Percentiles rank a stretch among this genome's conserved stretches.
phyloP scores from a whole-genome alignment of 371 early-diverging fungal genomes.

The Rhizopus delemar region DNA sequence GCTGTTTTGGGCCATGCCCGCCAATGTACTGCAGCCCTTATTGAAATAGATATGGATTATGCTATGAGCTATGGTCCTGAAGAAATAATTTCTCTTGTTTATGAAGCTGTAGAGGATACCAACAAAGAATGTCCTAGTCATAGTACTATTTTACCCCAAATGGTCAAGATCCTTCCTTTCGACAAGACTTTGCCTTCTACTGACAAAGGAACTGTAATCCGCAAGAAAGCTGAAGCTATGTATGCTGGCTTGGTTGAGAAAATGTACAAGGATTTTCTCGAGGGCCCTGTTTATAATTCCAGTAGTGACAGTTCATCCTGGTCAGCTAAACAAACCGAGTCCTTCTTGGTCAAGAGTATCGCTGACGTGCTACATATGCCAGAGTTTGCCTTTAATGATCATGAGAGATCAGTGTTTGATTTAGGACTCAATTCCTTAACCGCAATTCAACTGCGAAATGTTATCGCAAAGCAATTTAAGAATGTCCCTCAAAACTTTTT shows the following conservation, averaged over 20 bases:
- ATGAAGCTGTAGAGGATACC: constrained; percentile 31
- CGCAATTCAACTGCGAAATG: constrained; percentile 31
- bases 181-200: constrained; percentile 19
- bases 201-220: constrained; percentile 26
- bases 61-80: constrained; percentile 23
- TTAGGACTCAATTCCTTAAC: constrained; percentile 29
- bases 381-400: constrained; percentile 8
- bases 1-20: constrained; percentile 36
- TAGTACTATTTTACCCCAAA: constrained; percentile 36
- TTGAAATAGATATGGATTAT: constrained; percentile 27
- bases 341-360: constrained; percentile 11
- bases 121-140: constrained; percentile 43
- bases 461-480: constrained; percentile 20
- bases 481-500: constrained; percentile 41
- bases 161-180: constrained; percentile 24
- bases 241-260: constrained; percentile 27
- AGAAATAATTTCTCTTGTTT: constrained; percentile 24
- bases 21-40: constrained; percentile 37
- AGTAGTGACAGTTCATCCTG: background rate
- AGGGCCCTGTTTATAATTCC: constrained; percentile 8
- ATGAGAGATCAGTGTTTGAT: constrained; percentile 24
- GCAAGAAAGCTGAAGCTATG: constrained; percentile 19
- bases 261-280: constrained; percentile 31
- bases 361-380: constrained; percentile 11
- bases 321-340: constrained; percentile 10